Conservation (phyloP, 2,329 filamentous ascomycete genomes). For the Apiospora arundinis region DNA sequence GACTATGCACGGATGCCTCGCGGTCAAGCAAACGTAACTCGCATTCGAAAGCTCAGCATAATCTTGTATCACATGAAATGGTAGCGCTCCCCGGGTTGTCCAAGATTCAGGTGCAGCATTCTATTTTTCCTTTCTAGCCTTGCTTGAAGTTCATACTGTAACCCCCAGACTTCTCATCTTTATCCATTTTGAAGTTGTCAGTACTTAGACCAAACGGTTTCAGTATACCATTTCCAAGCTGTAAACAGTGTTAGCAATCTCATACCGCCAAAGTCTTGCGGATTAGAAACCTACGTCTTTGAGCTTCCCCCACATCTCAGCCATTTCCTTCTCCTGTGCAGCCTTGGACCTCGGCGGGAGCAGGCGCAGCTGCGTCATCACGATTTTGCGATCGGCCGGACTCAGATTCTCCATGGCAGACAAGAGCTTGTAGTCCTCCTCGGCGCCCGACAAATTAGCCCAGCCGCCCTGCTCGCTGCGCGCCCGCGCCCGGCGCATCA, state of each 20-base stretch:
- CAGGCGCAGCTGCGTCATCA: conserved; percentile 67
- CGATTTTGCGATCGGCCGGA: conserved; percentile 69
- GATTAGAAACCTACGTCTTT: conserved; percentile 69
- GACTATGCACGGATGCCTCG: no score
- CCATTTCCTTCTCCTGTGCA: conserved; percentile 86
- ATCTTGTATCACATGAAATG: not conserved
- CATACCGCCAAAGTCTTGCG: no score
- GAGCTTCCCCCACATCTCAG: conserved; percentile 97
- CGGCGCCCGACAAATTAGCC: conserved; percentile 78
- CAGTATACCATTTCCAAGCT: conserved; percentile 87
- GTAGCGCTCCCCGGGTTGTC: no score
- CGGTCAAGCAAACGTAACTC: no score
- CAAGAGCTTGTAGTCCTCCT: conserved; percentile 79
- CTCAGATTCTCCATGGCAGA: conserved; percentile 65
- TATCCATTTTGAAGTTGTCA: conserved; percentile 91
- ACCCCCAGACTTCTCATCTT: conserved; percentile 87
- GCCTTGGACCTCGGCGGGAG: conserved; percentile 74
- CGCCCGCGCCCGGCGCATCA: conserved; percentile 79
- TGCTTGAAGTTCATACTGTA: conserved; percentile 91
- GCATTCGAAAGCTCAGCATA: no score
- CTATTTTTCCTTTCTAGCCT: conserved; percentile 21
- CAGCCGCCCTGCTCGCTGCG: conserved; percentile 76
- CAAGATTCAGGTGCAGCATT: not conserved
- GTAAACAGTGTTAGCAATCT: conserved; percentile 16
- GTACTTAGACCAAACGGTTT: conserved; percentile 95